Evolutionary conservation across 1,139 yeast genomes (phyloP), one percentile per base, ranked within the genome.

Genomic region (Lodderomyces jiufengensis): DNA sequence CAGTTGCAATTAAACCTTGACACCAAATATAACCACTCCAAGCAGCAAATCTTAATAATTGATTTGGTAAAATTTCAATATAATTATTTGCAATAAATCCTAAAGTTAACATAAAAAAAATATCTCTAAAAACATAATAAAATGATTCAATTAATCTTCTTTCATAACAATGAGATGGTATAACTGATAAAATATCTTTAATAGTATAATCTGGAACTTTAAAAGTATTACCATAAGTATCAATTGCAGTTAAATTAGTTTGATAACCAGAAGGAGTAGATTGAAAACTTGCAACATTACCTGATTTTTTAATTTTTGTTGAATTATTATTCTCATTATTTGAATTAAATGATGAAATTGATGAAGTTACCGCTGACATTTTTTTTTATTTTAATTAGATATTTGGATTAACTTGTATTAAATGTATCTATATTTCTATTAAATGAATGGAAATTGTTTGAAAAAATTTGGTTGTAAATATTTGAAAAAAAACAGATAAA

Each of bases 141-240:
- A 80, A 58, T 3, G 83, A 76, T 31, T 59, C 56, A 29, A 61
- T 47, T 38, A 76, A 55, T 36, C 71, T 65, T 52, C 84, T 68
- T 46, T 78, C 73, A 57, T 77, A 79, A 50, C 84, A 78, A 50
- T 76, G 76, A 34, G 72, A 57, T 34, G 86, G 86, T 50, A 80
- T 79, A 31, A 78, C 80, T 28, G 64, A 57, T 37, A 80, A 61
- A 36, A 80, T 73, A 36, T 78, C 81, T 63, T 77, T 78, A 51
- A 80, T 78, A 40, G 80, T 57, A 57, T 59, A 78, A 52, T 78
- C 82, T 8, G 85, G 84, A 7, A 72, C 84, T 36, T 70, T 67
- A 57, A 78, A 79, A 27, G 65, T 70, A 36, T 76, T 68, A 31
- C 84, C 84, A 42, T 60, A 53, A 22, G 80, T 73, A 48, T 76